Base-by-base conservation (phyloP, 2,329 filamentous ascomycete genomes). In the Talaromyces pinophilus region DNA sequence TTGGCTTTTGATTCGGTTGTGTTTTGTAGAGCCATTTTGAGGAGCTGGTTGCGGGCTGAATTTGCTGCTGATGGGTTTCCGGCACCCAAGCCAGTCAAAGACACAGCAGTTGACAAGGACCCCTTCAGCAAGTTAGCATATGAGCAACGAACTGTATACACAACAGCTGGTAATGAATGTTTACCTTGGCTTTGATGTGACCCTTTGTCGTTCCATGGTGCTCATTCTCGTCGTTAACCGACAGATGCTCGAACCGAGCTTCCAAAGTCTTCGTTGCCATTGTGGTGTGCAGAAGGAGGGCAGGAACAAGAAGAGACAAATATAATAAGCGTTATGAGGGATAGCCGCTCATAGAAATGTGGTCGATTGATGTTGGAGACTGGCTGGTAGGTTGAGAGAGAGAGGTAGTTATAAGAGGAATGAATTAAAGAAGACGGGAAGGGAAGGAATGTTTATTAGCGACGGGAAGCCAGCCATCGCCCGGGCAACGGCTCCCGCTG, bases 141-240 rank as follows among this genome's bases (percentile, higher is more conserved):
- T 25, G 62, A 62, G 67, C 69, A 67, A 62, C 68, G 48, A 33
- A 62, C 48, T 13, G 7, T 38, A 40, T 6, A 30, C 19, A 48
- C 11, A n/a, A 61, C 40, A 28, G 35, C 25, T 10, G 3, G n/a
- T 38, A 10, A n/a, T 30, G 64, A 38, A 11, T 13, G 17, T 66
- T 57, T 83, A 94, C 93, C 88, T 96, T 96, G 68, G 87, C 79
- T 80, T 96, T 96, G 71, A 77, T 91, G 89, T 30, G 77, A 70
- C 69, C 84, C 84, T 81, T 82, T 69, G 87, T 84, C 64, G 81
- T 81, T 38, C 42, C 52, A 35, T 52, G 44, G 38, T 82, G 80
- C 67, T 92, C 90, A 75, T 94, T 96, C 80, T 97, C 93, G 75
- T 97, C 93, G 72, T 91, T 90, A 69, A 97, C 92, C 22, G 91